These are phyloP conservation scores for Lenwebbia sp. DNA, from an alignment of 345 rosid species.

Conservation along the genomic window DNA sequence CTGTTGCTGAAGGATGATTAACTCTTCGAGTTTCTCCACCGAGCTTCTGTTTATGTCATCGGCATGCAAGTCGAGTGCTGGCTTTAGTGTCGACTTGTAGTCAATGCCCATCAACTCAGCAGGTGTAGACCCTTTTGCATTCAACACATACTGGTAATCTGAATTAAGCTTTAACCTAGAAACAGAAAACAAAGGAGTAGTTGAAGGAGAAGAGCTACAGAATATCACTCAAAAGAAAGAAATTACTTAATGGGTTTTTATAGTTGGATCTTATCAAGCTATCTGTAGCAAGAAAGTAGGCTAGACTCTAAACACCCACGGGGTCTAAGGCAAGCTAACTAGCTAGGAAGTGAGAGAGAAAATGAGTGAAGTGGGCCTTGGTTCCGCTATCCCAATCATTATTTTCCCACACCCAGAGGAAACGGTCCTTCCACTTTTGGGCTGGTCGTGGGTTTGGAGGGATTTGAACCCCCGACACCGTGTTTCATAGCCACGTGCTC, in stretches of 20 bases:
- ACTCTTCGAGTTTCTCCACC: conserved; percentile 40
- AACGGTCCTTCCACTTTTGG: not conserved
- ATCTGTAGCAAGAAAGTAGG: no score
- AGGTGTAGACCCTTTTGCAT: conserved; percentile 46
- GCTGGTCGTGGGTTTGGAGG: not conserved
- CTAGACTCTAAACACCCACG: no score
- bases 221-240: not conserved
- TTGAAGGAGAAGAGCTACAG: not conserved
- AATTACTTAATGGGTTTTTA: not conserved
- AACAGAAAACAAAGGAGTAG: not conserved
- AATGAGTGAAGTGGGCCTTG: no score
- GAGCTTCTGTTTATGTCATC: conserved; percentile 44
- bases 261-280: no score
- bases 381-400: no score
- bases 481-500: not conserved
- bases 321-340: no score
- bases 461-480: not conserved
- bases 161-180: not conserved
- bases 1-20: conserved; percentile 40
- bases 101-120: conserved; percentile 77
- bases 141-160: conserved; percentile 38
- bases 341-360: no score
- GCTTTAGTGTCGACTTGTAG: conserved; percentile 54
- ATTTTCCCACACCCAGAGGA: no score
- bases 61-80: conserved; percentile 35